Evolutionary conservation across 352 stramenopile species (phyloP).

Genomic region (Pythium biforme): DNA sequence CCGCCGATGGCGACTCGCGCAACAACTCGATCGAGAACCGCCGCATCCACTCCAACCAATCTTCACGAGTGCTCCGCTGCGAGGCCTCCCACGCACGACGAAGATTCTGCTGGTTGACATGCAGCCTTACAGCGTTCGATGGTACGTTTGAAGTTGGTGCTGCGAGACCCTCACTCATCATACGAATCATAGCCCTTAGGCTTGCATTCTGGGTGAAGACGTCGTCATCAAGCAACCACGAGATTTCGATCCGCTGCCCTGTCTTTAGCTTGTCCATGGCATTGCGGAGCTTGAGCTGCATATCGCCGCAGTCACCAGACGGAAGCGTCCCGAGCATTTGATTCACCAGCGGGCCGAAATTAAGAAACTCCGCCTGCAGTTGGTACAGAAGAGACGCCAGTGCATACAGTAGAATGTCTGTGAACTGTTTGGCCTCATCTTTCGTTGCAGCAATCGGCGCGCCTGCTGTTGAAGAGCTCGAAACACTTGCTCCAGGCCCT

Average conservation of each 20-base stretch:
- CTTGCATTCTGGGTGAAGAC: constrained; percentile 39
- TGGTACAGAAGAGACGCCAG: constrained; percentile 72
- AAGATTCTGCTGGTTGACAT: constrained; percentile 90
- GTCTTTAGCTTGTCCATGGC: constrained; percentile 52
- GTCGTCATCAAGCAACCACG: constrained; percentile 49
- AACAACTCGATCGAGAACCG: constrained; percentile 97
- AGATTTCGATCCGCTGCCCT: constrained; percentile 42
- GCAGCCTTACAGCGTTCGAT: constrained; percentile 68
- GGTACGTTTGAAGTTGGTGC: constrained; percentile 38
- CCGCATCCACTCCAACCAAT: constrained; percentile 99
- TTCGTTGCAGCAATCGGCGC: constrained; percentile 59
- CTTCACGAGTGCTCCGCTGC: constrained; percentile 86
- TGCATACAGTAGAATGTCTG: constrained; percentile 75
- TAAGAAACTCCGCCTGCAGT: constrained; percentile 69
- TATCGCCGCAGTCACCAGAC: constrained; percentile 41
- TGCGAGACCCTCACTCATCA: constrained; percentile 23
- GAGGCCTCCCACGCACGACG: constrained; percentile 85
- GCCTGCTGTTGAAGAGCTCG: constrained; percentile 12
- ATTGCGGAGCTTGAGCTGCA: constrained; percentile 51
- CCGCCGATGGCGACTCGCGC: constrained; percentile 94
- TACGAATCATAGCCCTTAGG: constrained; percentile 15
- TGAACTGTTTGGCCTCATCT: constrained; percentile 63
- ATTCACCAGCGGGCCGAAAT: constrained; percentile 66
- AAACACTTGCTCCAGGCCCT: background rate
- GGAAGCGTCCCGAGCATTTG: constrained; percentile 64